phyloP scores from a whole-genome alignment of 768 basidiomycete species.

The Podaxis sp. region DNA sequence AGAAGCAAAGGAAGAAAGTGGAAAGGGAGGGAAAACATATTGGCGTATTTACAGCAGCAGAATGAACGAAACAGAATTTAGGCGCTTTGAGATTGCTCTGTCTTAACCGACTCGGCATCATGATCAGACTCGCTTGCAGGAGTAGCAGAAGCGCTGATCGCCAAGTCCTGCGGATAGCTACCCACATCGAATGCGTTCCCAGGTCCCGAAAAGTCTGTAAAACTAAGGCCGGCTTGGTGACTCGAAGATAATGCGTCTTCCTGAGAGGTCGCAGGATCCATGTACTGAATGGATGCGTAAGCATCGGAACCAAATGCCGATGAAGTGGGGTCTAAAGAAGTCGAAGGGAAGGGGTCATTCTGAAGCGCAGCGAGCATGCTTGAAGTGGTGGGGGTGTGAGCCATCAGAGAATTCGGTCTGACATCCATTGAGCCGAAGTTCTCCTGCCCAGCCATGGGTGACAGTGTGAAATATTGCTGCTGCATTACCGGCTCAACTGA shows the following conservation, averaged over 20 bases:
- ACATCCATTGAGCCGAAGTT: slow-evolving; percentile 66
- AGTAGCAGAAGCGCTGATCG: slow-evolving; percentile 50
- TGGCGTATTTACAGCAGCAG: slow-evolving; percentile 4
- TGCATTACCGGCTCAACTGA: slow-evolving; percentile 92
- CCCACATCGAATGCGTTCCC: slow-evolving; percentile 69
- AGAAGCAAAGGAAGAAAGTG: slow-evolving; percentile 18
- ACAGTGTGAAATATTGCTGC: slow-evolving; percentile 82
- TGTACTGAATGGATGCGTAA: slow-evolving; percentile 70
- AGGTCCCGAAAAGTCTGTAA: slow-evolving; percentile 65
- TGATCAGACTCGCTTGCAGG: slow-evolving; percentile 59
- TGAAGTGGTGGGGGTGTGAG: slow-evolving; percentile 82
- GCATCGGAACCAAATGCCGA: slow-evolving; percentile 65
- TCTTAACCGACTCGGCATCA: slow-evolving; percentile 64
- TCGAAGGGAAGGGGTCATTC: slow-evolving; percentile 65
- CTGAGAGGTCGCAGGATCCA: slow-evolving; percentile 66
- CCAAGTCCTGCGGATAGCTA: slow-evolving; percentile 67
- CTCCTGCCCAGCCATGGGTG: slow-evolving; percentile 89
- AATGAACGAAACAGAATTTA: slow-evolving; percentile 24
- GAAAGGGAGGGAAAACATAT: slow-evolving; percentile 19
- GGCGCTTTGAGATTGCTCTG: slow-evolving; percentile 46
- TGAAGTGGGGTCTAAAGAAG: slow-evolving; percentile 62
- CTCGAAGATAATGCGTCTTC: slow-evolving; percentile 61
- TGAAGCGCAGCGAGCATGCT: slow-evolving; percentile 90
- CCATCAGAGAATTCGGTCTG: slow-evolving; percentile 62
- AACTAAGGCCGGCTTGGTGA: slow-evolving; percentile 64